Conservation (phyloP, 768 basidiomycete species). For the Boletus subcaerulescens region DNA sequence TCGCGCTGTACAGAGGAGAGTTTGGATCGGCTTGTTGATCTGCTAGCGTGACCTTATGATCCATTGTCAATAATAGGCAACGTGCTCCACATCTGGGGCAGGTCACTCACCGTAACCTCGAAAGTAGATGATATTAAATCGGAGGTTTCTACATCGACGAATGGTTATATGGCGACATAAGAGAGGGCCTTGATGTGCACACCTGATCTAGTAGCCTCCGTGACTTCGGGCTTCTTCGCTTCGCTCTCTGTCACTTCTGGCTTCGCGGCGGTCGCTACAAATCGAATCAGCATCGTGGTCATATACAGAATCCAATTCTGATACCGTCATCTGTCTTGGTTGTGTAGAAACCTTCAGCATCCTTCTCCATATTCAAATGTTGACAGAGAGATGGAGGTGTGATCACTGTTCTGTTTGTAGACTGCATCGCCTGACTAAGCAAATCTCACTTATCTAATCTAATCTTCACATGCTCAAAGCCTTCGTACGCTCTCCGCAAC, state of each 20-base stretch:
- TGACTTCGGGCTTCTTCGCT: conserved; percentile 17
- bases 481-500: no score
- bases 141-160: conserved; percentile 29
- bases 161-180: background rate
- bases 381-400: conserved; percentile 4
- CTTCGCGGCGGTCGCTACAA: conserved; percentile 7
- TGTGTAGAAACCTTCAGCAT: conserved; percentile 77
- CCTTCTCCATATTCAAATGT: conserved; percentile 53
- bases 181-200: conserved; percentile 2
- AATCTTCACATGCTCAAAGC: background rate
- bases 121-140: conserved; percentile 79
- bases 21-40: conserved; percentile 95
- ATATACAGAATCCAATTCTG: background rate
- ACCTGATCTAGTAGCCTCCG: conserved; percentile 22
- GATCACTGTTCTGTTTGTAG: background rate
- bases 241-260: conserved; percentile 31
- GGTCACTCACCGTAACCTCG: conserved; percentile 66
- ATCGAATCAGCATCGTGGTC: conserved; percentile 8
- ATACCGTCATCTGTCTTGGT: conserved; percentile 46
- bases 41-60: conserved; percentile 81
- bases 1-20: conserved; percentile 92
- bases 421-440: conserved; percentile 23
- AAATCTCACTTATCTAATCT: conserved; percentile 19
- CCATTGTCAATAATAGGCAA: conserved; percentile 3
- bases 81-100: background rate